A percentile compares a stretch with the other conserved stretches of the same genome.
Evolutionary conservation across 768 basidiomycete species (phyloP).

Genomic region (Leccinum longicurvipes): DNA sequence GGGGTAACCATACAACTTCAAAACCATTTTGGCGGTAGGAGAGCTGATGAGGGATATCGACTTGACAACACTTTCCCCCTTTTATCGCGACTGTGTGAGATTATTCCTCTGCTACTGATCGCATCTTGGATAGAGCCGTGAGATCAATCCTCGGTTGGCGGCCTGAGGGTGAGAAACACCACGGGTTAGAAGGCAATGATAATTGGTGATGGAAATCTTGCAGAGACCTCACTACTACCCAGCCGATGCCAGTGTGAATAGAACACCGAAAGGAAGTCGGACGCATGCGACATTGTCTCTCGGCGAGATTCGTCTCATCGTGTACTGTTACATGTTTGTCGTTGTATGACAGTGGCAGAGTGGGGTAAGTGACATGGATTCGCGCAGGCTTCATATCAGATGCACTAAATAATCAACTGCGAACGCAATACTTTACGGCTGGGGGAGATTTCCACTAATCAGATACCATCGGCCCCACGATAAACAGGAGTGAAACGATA

Average conservation of each 20-base stretch:
- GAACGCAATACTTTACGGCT: no score
- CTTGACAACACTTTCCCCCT: neutral
- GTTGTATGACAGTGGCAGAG: no score
- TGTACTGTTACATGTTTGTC: no score
- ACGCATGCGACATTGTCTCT: neutral
- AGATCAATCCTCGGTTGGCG: neutral
- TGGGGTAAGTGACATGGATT: no score
- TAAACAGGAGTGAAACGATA: no score
- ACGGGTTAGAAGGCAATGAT: neutral
- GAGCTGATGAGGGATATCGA: neutral
- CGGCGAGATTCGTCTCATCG: no score
- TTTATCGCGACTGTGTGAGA: conserved; percentile 14
- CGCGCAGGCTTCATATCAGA: no score
- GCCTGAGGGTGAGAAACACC: neutral
- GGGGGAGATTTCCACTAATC: no score
- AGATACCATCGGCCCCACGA: no score
- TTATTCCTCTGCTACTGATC: neutral
- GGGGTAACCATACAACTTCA: conserved; percentile 16
- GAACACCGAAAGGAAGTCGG: neutral
- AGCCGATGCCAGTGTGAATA: neutral
- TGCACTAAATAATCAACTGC: no score
- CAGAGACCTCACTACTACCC: neutral
- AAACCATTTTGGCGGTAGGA: conserved; percentile 12
- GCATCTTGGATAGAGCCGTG: neutral
- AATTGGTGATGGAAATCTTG: neutral